phyloP scores from a whole-genome alignment of 345 rosid genomes.

The Sonneratia alba region DNA sequence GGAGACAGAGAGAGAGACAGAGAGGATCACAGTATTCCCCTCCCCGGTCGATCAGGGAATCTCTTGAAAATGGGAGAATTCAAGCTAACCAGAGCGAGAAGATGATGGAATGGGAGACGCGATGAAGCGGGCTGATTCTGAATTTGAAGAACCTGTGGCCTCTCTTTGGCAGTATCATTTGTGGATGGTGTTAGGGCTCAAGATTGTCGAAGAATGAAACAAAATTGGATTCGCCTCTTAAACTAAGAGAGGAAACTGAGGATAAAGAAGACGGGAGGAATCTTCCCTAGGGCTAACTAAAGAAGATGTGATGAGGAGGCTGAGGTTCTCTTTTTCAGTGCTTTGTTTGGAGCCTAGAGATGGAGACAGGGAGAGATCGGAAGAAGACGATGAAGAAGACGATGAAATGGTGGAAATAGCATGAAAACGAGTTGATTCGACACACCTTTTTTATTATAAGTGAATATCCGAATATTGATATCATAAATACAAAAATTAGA shows the following conservation, averaged over 20 bases:
- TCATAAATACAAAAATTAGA: background rate
- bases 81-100: background rate
- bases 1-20: background rate
- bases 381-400: background rate
- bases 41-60: background rate
- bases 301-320: background rate
- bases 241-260: background rate
- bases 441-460: too few species aligned
- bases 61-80: background rate
- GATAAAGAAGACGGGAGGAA: background rate
- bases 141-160: constrained; percentile 69
- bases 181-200: constrained; percentile 22
- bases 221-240: background rate
- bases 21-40: background rate
- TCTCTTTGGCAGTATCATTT: constrained; percentile 47
- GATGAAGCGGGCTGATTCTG: constrained; percentile 22
- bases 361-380: background rate
- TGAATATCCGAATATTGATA: too few species aligned
- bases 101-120: background rate
- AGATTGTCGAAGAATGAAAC: background rate
- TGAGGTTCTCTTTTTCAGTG: background rate
- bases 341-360: background rate
- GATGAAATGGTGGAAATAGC: background rate
- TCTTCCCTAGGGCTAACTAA: background rate
- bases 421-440: background rate